Conservation (phyloP, 306 rosid species). For the Casuarina cunninghamiana region DNA sequence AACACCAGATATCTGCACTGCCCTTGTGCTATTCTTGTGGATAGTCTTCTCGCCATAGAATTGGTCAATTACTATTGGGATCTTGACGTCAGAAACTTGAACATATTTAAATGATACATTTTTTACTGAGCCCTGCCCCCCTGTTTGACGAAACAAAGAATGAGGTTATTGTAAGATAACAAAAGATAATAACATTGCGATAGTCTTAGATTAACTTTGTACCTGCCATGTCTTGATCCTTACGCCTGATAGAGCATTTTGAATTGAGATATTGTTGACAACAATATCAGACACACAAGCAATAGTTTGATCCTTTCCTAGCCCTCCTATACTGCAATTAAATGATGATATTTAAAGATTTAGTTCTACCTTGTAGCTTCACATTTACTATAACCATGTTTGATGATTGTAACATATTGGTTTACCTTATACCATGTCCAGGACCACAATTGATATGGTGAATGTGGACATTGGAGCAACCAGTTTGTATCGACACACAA, state of each 20-base stretch:
- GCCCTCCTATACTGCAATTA: slow-evolving; percentile 68
- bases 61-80: slow-evolving; percentile 80
- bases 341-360: too few relatives aligned
- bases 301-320: slow-evolving; percentile 67
- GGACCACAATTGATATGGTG: slow-evolving; percentile 93
- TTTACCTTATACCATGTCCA: slow-evolving; percentile 95
- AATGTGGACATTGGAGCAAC: slow-evolving; percentile 83
- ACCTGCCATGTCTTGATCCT: slow-evolving; percentile 99
- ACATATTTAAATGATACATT: slow-evolving; percentile 84
- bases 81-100: slow-evolving; percentile 64
- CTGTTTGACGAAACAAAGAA: slow-evolving; percentile 26
- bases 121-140: slow-evolving; percentile 89
- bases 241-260: slow-evolving; percentile 74
- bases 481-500: slow-evolving; percentile 96
- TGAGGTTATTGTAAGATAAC: neutral
- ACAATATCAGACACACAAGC: slow-evolving; percentile 86
- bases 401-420: too few relatives aligned
- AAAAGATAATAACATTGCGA: neutral
- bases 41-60: slow-evolving; percentile 75
- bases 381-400: too few relatives aligned
- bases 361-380: too few relatives aligned
- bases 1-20: slow-evolving; percentile 61
- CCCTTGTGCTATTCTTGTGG: slow-evolving; percentile 75
- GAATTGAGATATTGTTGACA: slow-evolving; percentile 64
- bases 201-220: slow-evolving; percentile 4